Conservation (phyloP, 1,284 basidiomycete genomes). For the Sutorius eximius region DNA sequence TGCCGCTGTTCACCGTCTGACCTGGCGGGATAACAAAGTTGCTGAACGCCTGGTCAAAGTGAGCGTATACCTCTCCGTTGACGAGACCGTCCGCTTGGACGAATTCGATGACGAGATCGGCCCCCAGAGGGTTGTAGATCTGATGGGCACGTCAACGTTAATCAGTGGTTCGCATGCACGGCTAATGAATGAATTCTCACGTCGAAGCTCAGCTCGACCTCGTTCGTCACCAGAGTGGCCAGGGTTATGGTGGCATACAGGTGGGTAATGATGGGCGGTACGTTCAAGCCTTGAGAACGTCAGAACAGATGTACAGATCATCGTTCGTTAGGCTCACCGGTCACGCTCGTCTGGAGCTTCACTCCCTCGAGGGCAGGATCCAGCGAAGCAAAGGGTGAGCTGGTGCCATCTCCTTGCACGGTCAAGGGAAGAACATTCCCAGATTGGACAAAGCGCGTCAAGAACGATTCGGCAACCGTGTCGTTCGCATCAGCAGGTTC, state of each 20-base stretch:
- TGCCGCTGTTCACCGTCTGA: slow-evolving; percentile 56
- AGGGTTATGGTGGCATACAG: slow-evolving; percentile 52
- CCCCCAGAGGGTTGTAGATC: slow-evolving; percentile 58
- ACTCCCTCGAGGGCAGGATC: slow-evolving; percentile 58
- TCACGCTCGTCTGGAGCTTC: slow-evolving; percentile 49
- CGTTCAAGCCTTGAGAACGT: slow-evolving; percentile 41
- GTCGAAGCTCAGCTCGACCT: slow-evolving; percentile 56
- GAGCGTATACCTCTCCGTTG: slow-evolving; percentile 53
- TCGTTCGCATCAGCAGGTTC: slow-evolving; percentile 64
- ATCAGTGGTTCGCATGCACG: not conserved
- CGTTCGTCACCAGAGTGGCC: slow-evolving; percentile 48
- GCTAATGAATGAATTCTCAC: slow-evolving; percentile 33
- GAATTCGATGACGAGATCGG: slow-evolving; percentile 54
- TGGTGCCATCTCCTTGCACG: slow-evolving; percentile 58
- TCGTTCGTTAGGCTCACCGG: slow-evolving; percentile 36
- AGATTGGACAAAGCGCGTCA: slow-evolving; percentile 56
- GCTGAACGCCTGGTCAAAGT: slow-evolving; percentile 54
- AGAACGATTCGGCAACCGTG: slow-evolving; percentile 57
- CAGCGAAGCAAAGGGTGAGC: slow-evolving; percentile 67
- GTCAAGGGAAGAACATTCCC: slow-evolving; percentile 47
- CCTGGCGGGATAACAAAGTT: slow-evolving; percentile 57
- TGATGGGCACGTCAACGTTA: slow-evolving; percentile 18
- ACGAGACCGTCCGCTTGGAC: slow-evolving; percentile 57
- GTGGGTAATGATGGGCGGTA: slow-evolving; percentile 43
- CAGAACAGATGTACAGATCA: not conserved